Percentiles rank a stretch among this genome's conserved stretches.
These are phyloP conservation scores for Amylostereum areolatum DNA, from an alignment of 1,284 basidiomycete species.

Conservation along the genomic window DNA sequence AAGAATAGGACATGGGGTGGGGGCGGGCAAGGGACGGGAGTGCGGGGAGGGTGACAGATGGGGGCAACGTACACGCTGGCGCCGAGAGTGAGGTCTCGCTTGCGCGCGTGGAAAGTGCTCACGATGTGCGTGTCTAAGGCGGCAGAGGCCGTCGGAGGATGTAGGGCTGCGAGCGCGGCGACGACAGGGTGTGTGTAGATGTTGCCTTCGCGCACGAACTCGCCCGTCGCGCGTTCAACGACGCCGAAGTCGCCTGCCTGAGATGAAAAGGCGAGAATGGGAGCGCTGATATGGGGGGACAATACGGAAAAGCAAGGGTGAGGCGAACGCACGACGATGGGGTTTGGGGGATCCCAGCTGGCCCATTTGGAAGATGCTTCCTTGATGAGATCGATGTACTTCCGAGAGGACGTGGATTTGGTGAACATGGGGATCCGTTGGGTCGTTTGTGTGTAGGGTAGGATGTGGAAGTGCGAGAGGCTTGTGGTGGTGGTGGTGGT, in stretches of 20 bases:
- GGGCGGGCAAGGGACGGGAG: too few species aligned
- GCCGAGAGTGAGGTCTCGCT: not conserved
- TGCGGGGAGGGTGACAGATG: too few species aligned
- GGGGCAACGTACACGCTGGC: not conserved
- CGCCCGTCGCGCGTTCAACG: slow-evolving; percentile 3
- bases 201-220: slow-evolving; percentile 5
- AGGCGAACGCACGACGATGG: too few species aligned
- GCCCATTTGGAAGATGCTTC: slow-evolving; percentile 3
- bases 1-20: too few species aligned
- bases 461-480: too few species aligned
- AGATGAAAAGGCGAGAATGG: not conserved
- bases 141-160: not conserved
- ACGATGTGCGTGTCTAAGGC: slow-evolving; percentile 2
- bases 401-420: too few species aligned
- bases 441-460: too few species aligned
- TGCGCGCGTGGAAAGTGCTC: slow-evolving; percentile 3
- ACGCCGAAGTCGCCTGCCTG: slow-evolving; percentile 7
- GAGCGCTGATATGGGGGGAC: too few species aligned
- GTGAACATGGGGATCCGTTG: too few species aligned
- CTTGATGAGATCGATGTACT: slow-evolving; percentile 8
- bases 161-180: not conserved
- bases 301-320: too few species aligned
- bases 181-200: slow-evolving; percentile 4
- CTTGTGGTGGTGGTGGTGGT: too few species aligned
- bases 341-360: slow-evolving; percentile 4